phyloP scores from a whole-genome alignment of 192 early-diverging fungal genomes.

The Kappamyces sp. region DNA sequence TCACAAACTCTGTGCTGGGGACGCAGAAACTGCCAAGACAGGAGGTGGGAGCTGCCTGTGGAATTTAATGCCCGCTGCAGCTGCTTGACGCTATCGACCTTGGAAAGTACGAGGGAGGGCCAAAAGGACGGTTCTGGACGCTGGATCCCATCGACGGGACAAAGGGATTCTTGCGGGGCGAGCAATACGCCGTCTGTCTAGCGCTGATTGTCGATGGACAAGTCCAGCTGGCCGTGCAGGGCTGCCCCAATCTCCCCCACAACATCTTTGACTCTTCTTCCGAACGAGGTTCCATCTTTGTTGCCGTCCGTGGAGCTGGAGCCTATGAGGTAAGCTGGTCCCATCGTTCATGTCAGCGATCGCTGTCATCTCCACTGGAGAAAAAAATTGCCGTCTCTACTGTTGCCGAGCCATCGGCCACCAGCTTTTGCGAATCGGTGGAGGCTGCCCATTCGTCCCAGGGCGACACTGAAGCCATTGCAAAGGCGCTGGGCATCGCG shows the following conservation, averaged over 20 bases:
- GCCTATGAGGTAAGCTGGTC: conserved; percentile 69
- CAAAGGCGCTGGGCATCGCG: conserved; percentile 69
- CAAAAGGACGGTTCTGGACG: conserved; percentile 65
- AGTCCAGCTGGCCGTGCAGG: conserved; percentile 85
- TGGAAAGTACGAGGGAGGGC: conserved; percentile 75
- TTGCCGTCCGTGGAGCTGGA: conserved; percentile 81
- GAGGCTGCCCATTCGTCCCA: conserved; percentile 90
- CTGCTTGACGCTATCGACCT: conserved; percentile 83
- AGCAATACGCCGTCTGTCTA: conserved; percentile 95
- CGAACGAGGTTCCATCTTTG: conserved; percentile 73
- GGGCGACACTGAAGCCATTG: conserved; percentile 68
- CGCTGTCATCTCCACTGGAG: conserved; percentile 44
- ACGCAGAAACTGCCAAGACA: conserved; percentile 55
- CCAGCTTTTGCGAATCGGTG: conserved; percentile 91
- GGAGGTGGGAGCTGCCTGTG: not conserved
- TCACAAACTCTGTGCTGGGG: conserved; percentile 65
- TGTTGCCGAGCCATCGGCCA: conserved; percentile 48
- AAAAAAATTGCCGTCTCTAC: conserved; percentile 55
- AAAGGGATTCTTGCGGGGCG: conserved; percentile 94
- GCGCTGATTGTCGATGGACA: conserved; percentile 83
- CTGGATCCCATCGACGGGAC: conserved; percentile 83
- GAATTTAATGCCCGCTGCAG: conserved; percentile 44
- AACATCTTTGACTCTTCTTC: conserved; percentile 52
- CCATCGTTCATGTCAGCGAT: conserved; percentile 35
- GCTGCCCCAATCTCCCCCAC: conserved; percentile 57